Percentiles rank a stretch among this genome's conserved stretches.
phyloP scores from a whole-genome alignment of 2,329 filamentous ascomycete genomes.

The Clarireedia paspali region DNA sequence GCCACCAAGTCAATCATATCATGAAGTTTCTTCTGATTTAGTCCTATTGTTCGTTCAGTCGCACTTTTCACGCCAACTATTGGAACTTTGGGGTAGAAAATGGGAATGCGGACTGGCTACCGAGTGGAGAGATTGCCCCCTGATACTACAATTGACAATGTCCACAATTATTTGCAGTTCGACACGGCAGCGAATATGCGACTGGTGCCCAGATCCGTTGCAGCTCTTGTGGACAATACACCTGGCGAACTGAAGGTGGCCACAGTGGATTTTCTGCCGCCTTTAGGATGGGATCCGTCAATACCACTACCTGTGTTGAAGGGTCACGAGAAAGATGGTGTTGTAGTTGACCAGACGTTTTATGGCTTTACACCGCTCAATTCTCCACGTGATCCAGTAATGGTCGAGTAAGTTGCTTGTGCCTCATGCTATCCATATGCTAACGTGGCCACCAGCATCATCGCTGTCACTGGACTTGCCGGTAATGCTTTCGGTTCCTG shows the following conservation, averaged over 20 bases:
- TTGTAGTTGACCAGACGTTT: constrained; percentile 7
- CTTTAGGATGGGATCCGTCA: neutral
- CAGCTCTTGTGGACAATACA: neutral
- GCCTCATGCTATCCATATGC: neutral
- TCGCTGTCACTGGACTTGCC: constrained; percentile 37
- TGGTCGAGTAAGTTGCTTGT: neutral
- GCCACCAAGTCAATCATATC: neutral
- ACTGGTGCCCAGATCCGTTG: constrained; percentile 2
- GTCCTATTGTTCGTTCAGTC: neutral
- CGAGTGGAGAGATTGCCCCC: constrained; percentile 6
- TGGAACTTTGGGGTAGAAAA: neutral
- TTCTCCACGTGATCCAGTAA: constrained; percentile 1
- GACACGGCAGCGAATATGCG: neutral
- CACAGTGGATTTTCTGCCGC: constrained; percentile 7
- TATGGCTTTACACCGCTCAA: constrained; percentile 8
- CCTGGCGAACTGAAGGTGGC: constrained; percentile 3
- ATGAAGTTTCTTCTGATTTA: neutral
- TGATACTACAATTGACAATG: constrained; percentile 1
- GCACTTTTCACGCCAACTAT: neutral
- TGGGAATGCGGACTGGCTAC: constrained; percentile 6
- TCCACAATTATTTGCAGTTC: constrained; percentile 4
- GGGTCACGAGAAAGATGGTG: neutral
- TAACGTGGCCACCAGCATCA: constrained; percentile 8
- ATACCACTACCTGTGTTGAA: neutral
- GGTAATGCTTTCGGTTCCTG: constrained; percentile 33